Evolutionary conservation across 768 basidiomycete species (phyloP).

Genomic region (Butyriboletus loyo): DNA sequence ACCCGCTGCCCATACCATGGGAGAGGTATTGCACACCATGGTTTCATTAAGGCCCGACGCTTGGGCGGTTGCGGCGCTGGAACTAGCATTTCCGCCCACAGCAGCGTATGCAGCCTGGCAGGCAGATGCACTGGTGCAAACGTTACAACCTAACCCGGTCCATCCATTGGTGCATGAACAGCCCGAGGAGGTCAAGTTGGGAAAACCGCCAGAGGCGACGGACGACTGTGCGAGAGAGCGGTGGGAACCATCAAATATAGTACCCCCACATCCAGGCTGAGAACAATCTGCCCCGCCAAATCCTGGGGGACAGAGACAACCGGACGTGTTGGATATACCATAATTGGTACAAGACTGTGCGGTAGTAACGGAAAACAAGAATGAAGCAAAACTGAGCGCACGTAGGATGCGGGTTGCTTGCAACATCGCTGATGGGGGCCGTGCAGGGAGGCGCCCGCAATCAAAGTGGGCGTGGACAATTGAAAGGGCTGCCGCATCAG

Average conservation of each 20-base stretch:
- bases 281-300: constrained; percentile 73
- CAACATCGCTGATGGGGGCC: constrained; percentile 7
- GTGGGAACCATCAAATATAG: constrained; percentile 67
- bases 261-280: constrained; percentile 74
- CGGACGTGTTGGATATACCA: constrained; percentile 19
- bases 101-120: constrained; percentile 65
- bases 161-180: constrained; percentile 77
- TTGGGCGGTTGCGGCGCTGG: constrained; percentile 27
- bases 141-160: constrained; percentile 77
- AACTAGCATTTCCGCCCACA: constrained; percentile 34
- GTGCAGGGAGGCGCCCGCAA: neutral
- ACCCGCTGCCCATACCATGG: constrained; percentile 72
- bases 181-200: constrained; percentile 62
- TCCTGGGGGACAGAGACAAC: constrained; percentile 77
- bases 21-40: constrained; percentile 65
- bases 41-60: constrained; percentile 52
- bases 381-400: constrained; percentile 7
- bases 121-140: constrained; percentile 64
- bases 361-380: constrained; percentile 8
- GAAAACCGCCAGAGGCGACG: constrained; percentile 39
- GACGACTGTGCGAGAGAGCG: constrained; percentile 48
- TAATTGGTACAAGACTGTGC: constrained; percentile 31
- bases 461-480: neutral
- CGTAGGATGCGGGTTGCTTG: neutral
- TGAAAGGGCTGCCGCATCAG: too few relatives aligned